Percentiles rank a stretch among this genome's conserved stretches.
Conservation (phyloP, 129 eudicot species). For the Flaveria linearis region DNA sequence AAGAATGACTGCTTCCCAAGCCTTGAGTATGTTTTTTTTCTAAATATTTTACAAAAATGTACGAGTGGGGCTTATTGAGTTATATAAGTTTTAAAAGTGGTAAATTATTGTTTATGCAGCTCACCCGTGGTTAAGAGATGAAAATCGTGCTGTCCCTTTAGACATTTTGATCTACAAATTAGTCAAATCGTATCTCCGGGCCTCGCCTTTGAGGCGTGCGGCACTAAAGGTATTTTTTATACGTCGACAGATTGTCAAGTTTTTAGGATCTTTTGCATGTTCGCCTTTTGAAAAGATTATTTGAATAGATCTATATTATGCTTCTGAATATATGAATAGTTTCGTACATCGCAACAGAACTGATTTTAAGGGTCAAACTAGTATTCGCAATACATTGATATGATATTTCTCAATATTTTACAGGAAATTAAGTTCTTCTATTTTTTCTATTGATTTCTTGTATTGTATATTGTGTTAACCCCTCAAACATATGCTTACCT, state of each 20-base stretch:
- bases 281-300: background rate
- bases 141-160: constrained; percentile 60
- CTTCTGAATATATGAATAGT: background rate
- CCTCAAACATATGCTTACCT: background rate
- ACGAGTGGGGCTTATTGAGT: background rate
- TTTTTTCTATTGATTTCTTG: background rate
- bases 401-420: background rate
- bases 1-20: constrained; percentile 83
- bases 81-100: background rate
- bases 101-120: constrained; percentile 50
- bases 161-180: constrained; percentile 70
- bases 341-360: background rate
- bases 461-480: background rate
- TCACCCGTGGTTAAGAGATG: constrained; percentile 91
- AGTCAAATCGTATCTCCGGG: constrained; percentile 76
- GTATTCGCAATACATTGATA: background rate
- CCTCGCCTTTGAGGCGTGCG: constrained; percentile 80
- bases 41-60: background rate
- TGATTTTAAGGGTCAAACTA: background rate
- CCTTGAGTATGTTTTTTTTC: constrained; percentile 43
- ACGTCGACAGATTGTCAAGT: background rate
- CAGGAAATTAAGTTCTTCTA: background rate
- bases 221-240: constrained; percentile 63
- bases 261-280: background rate
- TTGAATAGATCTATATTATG: background rate